Evolutionary conservation across 495 filamentous ascomycete species (phyloP).

Genomic region (Evernia prunastri): DNA sequence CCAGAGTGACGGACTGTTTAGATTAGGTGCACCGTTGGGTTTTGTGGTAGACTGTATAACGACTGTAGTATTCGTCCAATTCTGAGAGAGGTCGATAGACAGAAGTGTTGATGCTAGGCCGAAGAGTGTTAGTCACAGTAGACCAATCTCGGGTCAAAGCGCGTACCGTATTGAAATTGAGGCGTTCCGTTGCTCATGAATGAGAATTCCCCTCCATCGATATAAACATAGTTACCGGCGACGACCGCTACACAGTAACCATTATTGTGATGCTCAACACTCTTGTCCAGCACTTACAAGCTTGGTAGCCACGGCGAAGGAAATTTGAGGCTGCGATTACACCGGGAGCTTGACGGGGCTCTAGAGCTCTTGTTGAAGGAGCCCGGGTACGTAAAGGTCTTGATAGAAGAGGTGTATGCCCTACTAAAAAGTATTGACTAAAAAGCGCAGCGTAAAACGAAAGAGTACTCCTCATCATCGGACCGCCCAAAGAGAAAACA

Average conservation of each 20-base stretch:
- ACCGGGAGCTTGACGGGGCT: conserved; percentile 17
- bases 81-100: conserved; percentile 25
- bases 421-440: not conserved
- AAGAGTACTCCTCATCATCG: not conserved
- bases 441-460: not conserved
- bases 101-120: conserved; percentile 14
- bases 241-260: conserved; percentile 11
- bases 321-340: conserved; percentile 15
- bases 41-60: conserved; percentile 15
- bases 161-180: conserved; percentile 15
- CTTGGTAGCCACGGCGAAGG: conserved; percentile 24
- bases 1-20: conserved; percentile 17
- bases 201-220: conserved; percentile 23
- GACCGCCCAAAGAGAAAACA: not conserved
- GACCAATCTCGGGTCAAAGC: no score
- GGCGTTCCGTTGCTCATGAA: conserved; percentile 14
- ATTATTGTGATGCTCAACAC: not conserved
- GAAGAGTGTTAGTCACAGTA: not conserved
- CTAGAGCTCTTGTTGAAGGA: not conserved
- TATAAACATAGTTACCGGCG: conserved; percentile 20
- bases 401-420: not conserved
- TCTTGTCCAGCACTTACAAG: conserved; percentile 8
- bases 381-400: not conserved
- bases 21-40: conserved; percentile 9
- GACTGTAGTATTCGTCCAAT: conserved; percentile 21